A percentile compares a stretch with the other conserved stretches of the same genome.
These are phyloP conservation scores for Ulota crispa DNA, from an alignment of 225 moss, liverwort and hornwort genomes.

Conservation along the genomic window DNA sequence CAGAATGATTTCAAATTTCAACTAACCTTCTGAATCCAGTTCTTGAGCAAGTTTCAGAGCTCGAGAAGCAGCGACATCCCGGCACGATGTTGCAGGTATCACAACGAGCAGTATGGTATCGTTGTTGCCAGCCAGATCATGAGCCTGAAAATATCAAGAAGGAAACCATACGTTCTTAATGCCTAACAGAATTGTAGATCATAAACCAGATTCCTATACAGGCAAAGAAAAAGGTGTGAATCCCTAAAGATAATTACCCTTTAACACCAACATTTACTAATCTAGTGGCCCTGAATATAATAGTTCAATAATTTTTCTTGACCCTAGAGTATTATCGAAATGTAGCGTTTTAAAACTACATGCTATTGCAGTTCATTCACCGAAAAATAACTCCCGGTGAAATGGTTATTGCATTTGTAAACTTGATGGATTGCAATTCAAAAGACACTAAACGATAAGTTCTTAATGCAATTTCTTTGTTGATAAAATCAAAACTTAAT, in stretches of 20 bases:
- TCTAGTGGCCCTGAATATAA: neutral
- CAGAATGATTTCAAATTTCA: neutral
- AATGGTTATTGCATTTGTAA: too few relatives aligned
- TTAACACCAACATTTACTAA: neutral
- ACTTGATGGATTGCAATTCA: too few relatives aligned
- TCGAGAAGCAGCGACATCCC: conserved; percentile 74
- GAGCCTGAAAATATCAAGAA: conserved; percentile 50
- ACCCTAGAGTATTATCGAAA: neutral
- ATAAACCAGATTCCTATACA: neutral
- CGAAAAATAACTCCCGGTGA: too few relatives aligned
- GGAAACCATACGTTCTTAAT: neutral
- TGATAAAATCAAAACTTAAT: too few relatives aligned
- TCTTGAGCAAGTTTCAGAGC: conserved; percentile 88
- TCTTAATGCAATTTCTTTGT: too few relatives aligned
- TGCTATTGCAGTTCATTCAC: neutral
- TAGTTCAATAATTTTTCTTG: neutral
- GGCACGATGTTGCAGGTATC: conserved; percentile 79
- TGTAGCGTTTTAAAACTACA: neutral
- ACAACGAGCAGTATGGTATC: conserved; percentile 82
- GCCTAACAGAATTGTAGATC: neutral
- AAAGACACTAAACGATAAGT: too few relatives aligned
- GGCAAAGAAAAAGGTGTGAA: neutral
- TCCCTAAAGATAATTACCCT: too few relatives aligned
- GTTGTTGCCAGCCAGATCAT: conserved; percentile 72
- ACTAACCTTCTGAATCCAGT: conserved; percentile 77